Evolutionary conservation across 306 rosid species (phyloP).

Genomic region (Senna siamea): DNA sequence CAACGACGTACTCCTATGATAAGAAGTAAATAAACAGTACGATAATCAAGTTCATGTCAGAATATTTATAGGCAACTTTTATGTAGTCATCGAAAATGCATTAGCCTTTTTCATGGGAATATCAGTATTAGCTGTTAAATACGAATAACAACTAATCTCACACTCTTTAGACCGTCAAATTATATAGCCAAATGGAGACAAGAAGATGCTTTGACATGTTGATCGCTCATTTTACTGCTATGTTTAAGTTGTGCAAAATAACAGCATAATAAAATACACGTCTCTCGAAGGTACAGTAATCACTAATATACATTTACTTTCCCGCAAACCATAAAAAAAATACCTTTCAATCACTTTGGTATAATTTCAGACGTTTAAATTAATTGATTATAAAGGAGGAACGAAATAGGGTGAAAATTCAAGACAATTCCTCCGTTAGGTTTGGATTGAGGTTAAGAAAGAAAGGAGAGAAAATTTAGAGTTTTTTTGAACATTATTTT

Average conservation of each 20-base stretch:
- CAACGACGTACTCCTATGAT: constrained; percentile 76
- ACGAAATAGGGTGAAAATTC: not conserved
- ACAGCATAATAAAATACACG: not conserved
- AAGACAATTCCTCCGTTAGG: not conserved
- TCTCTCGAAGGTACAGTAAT: not conserved
- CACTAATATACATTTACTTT: constrained; percentile 5
- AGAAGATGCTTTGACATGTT: not conserved
- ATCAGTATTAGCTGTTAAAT: not conserved
- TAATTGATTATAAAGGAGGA: not conserved
- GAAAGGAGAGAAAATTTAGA: too few species aligned
- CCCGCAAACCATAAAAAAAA: not conserved
- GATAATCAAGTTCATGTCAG: constrained; percentile 36
- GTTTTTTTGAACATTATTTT: too few species aligned
- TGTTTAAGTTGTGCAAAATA: constrained; percentile 3
- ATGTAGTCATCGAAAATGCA: constrained; percentile 2
- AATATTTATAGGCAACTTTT: not conserved
- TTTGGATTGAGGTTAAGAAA: too few species aligned
- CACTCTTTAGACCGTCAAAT: not conserved
- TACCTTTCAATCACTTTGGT: not conserved
- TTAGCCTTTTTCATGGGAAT: not conserved
- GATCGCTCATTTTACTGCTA: not conserved
- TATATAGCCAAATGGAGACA: not conserved
- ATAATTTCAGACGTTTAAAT: constrained; percentile 7
- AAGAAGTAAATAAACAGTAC: constrained; percentile 14
- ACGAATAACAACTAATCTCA: not conserved